These are phyloP conservation scores for Spirogloea muscicola DNA, from an alignment of 139 green algal species.

Conservation along the genomic window DNA sequence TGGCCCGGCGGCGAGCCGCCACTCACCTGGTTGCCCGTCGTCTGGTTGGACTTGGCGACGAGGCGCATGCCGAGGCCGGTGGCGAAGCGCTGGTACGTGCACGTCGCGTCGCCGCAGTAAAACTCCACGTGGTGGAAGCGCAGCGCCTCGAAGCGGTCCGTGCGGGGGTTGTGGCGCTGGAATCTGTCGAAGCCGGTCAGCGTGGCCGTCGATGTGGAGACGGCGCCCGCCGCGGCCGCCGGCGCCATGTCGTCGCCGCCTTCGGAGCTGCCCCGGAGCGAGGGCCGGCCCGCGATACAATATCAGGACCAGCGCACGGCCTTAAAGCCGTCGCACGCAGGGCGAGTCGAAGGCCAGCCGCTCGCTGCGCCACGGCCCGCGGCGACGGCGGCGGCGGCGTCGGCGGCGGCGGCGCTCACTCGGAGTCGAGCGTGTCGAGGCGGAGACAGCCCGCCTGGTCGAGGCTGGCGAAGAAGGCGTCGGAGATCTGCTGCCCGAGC, in stretches of 20 bases:
- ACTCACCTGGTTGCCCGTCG: conserved; percentile 72
- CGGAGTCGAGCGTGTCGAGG: not conserved
- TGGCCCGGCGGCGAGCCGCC: too few relatives aligned
- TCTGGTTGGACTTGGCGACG: conserved; percentile 81
- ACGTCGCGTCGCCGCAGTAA: conserved; percentile 85
- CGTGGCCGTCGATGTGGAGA: not conserved
- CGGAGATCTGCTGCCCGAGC: not conserved
- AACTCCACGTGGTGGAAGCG: conserved; percentile 95
- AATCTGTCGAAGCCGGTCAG: not conserved
- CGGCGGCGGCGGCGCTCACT: not conserved
- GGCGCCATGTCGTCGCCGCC: not conserved
- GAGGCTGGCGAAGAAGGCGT: conserved; percentile 3
- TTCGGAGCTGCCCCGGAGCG: not conserved
- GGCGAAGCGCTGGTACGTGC: conserved; percentile 72
- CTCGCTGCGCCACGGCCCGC: not conserved
- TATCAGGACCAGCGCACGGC: too few relatives aligned
- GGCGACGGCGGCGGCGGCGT: not conserved
- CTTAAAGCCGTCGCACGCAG: too few relatives aligned
- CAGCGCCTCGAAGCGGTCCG: conserved; percentile 70
- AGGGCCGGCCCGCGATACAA: too few relatives aligned
- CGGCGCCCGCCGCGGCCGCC: not conserved
- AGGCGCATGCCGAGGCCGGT: conserved; percentile 84
- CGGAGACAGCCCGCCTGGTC: conserved; percentile 5
- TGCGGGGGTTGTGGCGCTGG: conserved; percentile 14
- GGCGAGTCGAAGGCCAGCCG: too few relatives aligned